A percentile compares a stretch with the other conserved stretches of the same genome.
Evolutionary conservation across 495 filamentous ascomycete genomes (phyloP).

Genomic region (Penicillium coprophilum): DNA sequence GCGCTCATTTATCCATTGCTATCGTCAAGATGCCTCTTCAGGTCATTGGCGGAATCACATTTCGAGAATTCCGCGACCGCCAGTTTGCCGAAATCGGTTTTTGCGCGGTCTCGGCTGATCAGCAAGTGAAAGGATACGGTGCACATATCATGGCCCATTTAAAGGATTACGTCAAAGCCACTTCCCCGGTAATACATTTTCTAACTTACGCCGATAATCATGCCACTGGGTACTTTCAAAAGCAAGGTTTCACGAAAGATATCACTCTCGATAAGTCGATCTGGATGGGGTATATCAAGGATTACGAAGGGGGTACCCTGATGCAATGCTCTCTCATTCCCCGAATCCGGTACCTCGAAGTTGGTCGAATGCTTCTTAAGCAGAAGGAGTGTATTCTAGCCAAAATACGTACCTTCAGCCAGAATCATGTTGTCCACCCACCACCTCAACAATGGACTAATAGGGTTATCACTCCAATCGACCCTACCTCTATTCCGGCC

Average conservation of each 20-base stretch:
- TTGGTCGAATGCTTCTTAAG: constrained; percentile 91
- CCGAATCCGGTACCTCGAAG: constrained; percentile 88
- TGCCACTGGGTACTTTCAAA: constrained; percentile 98
- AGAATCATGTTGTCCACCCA: constrained; percentile 80
- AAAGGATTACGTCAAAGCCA: constrained; percentile 98
- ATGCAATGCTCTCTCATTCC: constrained; percentile 99
- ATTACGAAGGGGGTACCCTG: constrained; percentile 97
- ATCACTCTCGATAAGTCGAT: constrained; percentile 85
- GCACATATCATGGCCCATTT: constrained; percentile 97
- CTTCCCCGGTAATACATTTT: constrained; percentile 96
- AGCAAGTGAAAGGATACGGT: constrained; percentile 98
- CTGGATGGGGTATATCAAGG: constrained; percentile 99
- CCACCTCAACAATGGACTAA: constrained; percentile 85
- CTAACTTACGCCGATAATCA: constrained; percentile 99
- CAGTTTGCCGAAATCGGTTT: constrained; percentile 98
- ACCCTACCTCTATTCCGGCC: constrained; percentile 76
- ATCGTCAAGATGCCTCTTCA: constrained; percentile 96
- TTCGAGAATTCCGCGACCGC: constrained; percentile 70
- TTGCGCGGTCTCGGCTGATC: constrained; percentile 94
- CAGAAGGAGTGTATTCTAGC: constrained; percentile 92
- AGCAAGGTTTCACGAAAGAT: constrained; percentile 98
- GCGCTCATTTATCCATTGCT: constrained; percentile 92
- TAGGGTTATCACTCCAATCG: constrained; percentile 57
- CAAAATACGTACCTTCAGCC: constrained; percentile 89
- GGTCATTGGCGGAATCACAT: constrained; percentile 69